Percentiles rank a stretch among this genome's conserved stretches.
Conservation (phyloP, 768 basidiomycete genomes). For the Boletus tylopilopsis region DNA sequence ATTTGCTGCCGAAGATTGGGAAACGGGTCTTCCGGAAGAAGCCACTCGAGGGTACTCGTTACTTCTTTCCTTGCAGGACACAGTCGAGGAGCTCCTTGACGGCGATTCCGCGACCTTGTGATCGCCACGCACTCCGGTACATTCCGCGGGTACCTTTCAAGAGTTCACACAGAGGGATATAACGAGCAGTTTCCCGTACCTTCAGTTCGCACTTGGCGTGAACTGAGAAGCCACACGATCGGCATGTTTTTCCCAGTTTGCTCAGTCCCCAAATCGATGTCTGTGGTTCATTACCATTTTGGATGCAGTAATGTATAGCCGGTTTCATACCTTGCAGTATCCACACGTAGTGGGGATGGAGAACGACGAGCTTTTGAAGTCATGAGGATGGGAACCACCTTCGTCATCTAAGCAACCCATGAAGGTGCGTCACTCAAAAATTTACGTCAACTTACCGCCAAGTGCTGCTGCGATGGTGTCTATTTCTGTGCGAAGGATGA, state of each 20-base stretch:
- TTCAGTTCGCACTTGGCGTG: slow-evolving; percentile 86
- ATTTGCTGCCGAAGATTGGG: slow-evolving; percentile 6
- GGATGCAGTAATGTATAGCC: background rate
- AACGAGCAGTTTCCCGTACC: slow-evolving; percentile 36
- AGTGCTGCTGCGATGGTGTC: slow-evolving; percentile 57
- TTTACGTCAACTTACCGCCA: slow-evolving; percentile 45
- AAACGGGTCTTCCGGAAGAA: slow-evolving; percentile 4
- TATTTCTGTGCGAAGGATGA: slow-evolving; percentile 61
- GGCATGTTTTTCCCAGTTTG: slow-evolving; percentile 86
- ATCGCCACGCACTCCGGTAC: slow-evolving; percentile 34
- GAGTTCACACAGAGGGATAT: slow-evolving; percentile 8
- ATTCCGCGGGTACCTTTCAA: slow-evolving; percentile 70
- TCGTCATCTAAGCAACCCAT: slow-evolving; percentile 55
- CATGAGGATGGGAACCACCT: slow-evolving; percentile 66
- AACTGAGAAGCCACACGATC: slow-evolving; percentile 70
- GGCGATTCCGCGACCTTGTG: slow-evolving; percentile 23
- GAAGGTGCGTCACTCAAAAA: background rate
- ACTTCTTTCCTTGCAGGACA: slow-evolving; percentile 30
- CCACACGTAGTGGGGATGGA: slow-evolving; percentile 81
- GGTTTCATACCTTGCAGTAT: slow-evolving; percentile 65
- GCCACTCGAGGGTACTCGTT: slow-evolving; percentile 14
- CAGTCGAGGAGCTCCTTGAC: slow-evolving; percentile 31
- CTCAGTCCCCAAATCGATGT: slow-evolving; percentile 84
- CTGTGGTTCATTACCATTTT: slow-evolving; percentile 34
- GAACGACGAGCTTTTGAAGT: slow-evolving; percentile 83